Percentiles rank a stretch among this genome's conserved stretches.
Conservation (phyloP, 768 basidiomycete species). For the Macrolepiota dolichaula region DNA sequence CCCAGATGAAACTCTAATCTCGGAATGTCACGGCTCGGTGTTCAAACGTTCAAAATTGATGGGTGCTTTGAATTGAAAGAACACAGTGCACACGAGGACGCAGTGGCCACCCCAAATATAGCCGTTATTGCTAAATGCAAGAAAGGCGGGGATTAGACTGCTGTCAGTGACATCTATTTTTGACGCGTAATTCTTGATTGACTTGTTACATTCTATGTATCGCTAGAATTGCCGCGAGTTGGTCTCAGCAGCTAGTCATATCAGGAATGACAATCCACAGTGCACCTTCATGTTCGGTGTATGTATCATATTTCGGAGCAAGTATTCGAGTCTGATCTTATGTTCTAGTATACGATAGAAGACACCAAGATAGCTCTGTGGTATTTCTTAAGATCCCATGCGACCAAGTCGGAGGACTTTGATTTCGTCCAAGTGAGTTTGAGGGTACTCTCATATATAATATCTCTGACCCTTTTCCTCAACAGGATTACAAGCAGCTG, state of each 20-base stretch:
- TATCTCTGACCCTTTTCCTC: conserved; percentile 18
- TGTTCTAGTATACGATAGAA: conserved; percentile 19
- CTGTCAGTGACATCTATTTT: not conserved
- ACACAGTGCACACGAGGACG: not conserved
- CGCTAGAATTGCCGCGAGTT: conserved; percentile 10
- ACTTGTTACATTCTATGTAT: not conserved
- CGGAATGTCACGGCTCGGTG: not conserved
- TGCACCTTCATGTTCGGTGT: conserved; percentile 21
- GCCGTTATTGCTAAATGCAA: not conserved
- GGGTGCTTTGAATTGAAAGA: not conserved
- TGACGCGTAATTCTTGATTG: too few relatives aligned
- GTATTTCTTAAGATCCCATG: conserved; percentile 19
- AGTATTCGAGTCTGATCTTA: not conserved
- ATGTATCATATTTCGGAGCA: not conserved
- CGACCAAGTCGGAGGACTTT: conserved; percentile 10
- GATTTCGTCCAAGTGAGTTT: conserved; percentile 9
- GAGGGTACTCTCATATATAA: conserved; percentile 1
- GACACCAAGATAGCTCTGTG: conserved; percentile 7
- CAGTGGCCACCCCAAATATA: not conserved
- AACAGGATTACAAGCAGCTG: too few relatives aligned
- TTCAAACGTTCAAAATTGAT: too few relatives aligned
- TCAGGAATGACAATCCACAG: conserved; percentile 22
- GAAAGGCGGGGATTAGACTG: not conserved
- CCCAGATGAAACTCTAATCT: not conserved
- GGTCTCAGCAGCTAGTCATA: conserved; percentile 12